Base-by-base conservation (phyloP, 2,329 filamentous ascomycete genomes). In the Neopestalotiopsis rosae region DNA sequence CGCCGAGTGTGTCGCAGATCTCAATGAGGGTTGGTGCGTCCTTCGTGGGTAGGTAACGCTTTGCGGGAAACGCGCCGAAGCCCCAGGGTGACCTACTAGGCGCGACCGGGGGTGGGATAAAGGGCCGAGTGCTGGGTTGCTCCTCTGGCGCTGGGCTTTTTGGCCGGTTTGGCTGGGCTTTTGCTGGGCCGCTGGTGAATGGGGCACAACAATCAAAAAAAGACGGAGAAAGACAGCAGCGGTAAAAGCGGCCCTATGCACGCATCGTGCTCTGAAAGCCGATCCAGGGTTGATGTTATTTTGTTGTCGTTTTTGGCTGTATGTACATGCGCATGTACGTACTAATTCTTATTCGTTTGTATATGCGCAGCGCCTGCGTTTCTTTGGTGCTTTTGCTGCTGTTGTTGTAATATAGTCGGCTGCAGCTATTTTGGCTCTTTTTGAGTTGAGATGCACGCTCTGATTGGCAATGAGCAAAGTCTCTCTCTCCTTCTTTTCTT, bases 41-140 rank as follows among this genome's bases (percentile, higher is more conserved):
- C 5, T 38, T 38, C 34, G 34, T 38, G 34, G 34, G 34, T 38
- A 38, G 34, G 34, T 63, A 45, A 57, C 58, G 40, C 56, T 68
- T 69, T 69, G 56, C 62, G 57, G 67, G 72, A 70, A 71, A 74
- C 69, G 72, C 71, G 72, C 70, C 74, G 70, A 70, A 70, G 71
- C 30, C 30, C 45, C 30, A 66, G 49, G 49, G 45, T 38, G 64
- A 62, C 64, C 64, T 20, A 52, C 57, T 20, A 62, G 34, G 30
- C 42, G 20, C 28, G 63, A 66, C 63, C 52, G 56, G 65, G 49
- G 65, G 65, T 67, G 71, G 74, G 71, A 74, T 73, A 76, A 76
- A 76, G 74, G 72, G 72, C 76, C 75, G 75, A 75, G 75, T 77
- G 72, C 72, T 71, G 66, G 52, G 30, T 24, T 14, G 38, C 45